Percentiles rank a stretch among this genome's conserved stretches.
Conservation (phyloP, 257 asterid species). For the Echites panduratus region DNA sequence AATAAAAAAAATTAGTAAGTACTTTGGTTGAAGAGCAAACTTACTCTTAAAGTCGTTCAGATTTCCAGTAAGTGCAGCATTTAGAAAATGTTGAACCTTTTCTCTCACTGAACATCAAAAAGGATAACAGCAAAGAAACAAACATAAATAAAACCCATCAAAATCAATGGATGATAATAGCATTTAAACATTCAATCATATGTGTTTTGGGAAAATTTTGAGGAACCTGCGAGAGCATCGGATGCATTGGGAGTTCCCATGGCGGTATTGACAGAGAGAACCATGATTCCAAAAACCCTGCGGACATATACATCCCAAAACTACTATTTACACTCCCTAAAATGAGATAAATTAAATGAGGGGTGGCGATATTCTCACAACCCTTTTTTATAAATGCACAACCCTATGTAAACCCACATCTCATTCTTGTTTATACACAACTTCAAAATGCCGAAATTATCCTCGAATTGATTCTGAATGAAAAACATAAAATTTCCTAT, state of each 20-base stretch:
- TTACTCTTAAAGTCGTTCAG: constrained; percentile 63
- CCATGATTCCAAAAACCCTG: neutral
- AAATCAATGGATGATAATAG: neutral
- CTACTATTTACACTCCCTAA: too few relatives aligned
- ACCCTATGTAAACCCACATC: too few relatives aligned
- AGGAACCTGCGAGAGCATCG: constrained; percentile 80
- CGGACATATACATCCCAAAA: too few relatives aligned
- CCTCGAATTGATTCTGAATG: too few relatives aligned
- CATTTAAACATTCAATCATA: neutral
- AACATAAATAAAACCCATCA: neutral
- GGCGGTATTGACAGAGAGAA: neutral
- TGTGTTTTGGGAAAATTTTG: neutral
- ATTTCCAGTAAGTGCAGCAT: constrained; percentile 75
- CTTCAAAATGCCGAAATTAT: too few relatives aligned
- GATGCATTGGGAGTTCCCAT: constrained; percentile 53
- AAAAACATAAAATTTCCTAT: too few relatives aligned
- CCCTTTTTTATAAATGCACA: too few relatives aligned
- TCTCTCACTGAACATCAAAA: constrained; percentile 52
- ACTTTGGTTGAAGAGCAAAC: constrained; percentile 14
- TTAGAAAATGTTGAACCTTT: constrained; percentile 52
- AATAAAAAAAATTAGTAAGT: neutral
- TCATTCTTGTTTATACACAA: too few relatives aligned
- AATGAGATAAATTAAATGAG: too few relatives aligned
- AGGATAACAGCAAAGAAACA: constrained; percentile 14
- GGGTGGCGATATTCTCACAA: too few relatives aligned